A percentile compares a stretch with the other conserved stretches of the same genome.
phyloP scores from a whole-genome alignment of 768 basidiomycete species.

The Lactarius hengduanensis region DNA sequence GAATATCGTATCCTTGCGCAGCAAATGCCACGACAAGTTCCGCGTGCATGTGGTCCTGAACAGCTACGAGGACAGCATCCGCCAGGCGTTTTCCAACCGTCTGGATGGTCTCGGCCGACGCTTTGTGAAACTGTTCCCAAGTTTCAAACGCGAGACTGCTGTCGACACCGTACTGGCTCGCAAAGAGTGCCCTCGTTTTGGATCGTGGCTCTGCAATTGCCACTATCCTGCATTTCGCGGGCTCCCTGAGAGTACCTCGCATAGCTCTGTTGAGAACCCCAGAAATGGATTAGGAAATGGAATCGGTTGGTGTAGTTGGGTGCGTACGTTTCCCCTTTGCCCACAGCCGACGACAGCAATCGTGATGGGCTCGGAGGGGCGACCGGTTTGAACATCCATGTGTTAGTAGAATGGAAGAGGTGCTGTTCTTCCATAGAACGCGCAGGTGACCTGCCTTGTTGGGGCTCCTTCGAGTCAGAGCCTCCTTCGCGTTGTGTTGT shows the following conservation, averaged over 20 bases:
- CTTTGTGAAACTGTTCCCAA: slow-evolving; percentile 68
- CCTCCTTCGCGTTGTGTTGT: not conserved
- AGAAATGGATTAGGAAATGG: not conserved
- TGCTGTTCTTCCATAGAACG: not conserved
- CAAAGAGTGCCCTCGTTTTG: slow-evolving; percentile 59
- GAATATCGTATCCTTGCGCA: slow-evolving; percentile 79
- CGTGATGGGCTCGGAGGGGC: slow-evolving; percentile 49
- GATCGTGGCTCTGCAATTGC: slow-evolving; percentile 83
- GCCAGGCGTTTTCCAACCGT: slow-evolving; percentile 69
- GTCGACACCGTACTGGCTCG: slow-evolving; percentile 57
- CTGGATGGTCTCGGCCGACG: slow-evolving; percentile 63
- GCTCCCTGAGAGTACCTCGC: slow-evolving; percentile 56
- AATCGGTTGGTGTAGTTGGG: not conserved
- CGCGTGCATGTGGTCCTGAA: slow-evolving; percentile 77
- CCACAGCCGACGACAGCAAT: slow-evolving; percentile 82
- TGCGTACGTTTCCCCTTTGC: slow-evolving; percentile 68
- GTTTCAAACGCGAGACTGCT: slow-evolving; percentile 65
- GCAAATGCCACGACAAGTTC: slow-evolving; percentile 75
- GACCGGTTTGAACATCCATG: slow-evolving; percentile 31
- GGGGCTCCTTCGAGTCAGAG: not conserved
- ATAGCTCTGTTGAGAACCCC: slow-evolving; percentile 48
- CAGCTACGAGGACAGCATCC: slow-evolving; percentile 78
- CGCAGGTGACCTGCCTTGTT: not conserved
- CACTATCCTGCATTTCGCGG: slow-evolving; percentile 70
- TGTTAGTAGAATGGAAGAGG: not conserved